Base-by-base conservation (phyloP, 768 basidiomycete genomes). In the Pleurotus cornucopiae region DNA sequence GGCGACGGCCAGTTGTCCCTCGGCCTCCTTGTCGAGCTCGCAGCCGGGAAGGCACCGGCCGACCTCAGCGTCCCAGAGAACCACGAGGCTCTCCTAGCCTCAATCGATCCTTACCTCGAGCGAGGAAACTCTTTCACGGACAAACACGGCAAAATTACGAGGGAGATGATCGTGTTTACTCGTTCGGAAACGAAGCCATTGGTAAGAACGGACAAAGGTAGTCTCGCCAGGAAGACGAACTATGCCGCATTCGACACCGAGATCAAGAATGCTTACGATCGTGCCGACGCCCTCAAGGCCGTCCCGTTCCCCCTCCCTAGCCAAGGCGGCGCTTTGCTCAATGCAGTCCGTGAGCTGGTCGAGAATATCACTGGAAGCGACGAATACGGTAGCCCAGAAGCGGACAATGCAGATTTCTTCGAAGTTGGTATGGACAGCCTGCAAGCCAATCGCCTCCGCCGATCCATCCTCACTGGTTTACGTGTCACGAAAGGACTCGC, bases 401-500 rank as follows among this genome's bases (percentile, higher is more conserved):
- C 65, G 4, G 65, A 70, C 41, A 61, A 64, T 11, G 51, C 62
- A 13, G 73, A 74, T 57, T 71, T 76, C 53, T 75, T 76, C 55
- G 73, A 75, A 61, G 63, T 62, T 1, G 74, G 74, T 1, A 72
- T 76, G 73, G 73, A 75, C 56, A 73, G 73, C 52, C 52, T 75
- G 26, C 74, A 75, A 45, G 72, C 73, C 9, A 69, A 62, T 46
- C 58, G 70, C 12, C 62, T 76, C 18, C 68, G 69, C n/a, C 64
- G 69, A 5, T 62, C 64, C 5, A 59, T 73, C 43, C 45, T 70
- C 6, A 63, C 60, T 23, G 56, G 61, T 23, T 61, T 71, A 6
- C 64, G 61, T 12, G 61, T 58, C 18, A 70, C 68, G 6, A 57
- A 60, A 1, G 57, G 58, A 13, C 61, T 65, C 16, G 59, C 60